phyloP scores from a whole-genome alignment of 768 basidiomycete genomes.

The Hygrocybe punicea region DNA sequence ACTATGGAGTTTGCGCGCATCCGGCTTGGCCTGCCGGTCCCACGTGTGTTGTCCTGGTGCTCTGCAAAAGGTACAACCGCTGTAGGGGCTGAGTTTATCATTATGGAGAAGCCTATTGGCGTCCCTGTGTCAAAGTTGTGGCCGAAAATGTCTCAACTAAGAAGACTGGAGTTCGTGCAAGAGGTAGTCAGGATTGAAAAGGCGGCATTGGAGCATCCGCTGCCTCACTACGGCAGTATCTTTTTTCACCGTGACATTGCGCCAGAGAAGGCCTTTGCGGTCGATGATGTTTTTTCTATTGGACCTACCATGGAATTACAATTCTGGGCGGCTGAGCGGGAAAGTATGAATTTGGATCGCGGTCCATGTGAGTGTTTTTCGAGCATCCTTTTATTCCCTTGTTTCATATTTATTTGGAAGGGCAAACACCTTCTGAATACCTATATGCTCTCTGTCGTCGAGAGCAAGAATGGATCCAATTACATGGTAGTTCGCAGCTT shows the following conservation, averaged over 20 bases:
- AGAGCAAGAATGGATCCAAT: slow-evolving; percentile 16
- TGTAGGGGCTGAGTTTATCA: slow-evolving; percentile 34
- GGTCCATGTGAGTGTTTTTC: slow-evolving; percentile 32
- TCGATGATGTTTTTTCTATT: no score
- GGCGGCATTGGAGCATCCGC: slow-evolving; percentile 16
- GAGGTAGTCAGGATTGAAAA: slow-evolving; percentile 21
- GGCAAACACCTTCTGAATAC: slow-evolving; percentile 17
- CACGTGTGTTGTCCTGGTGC: slow-evolving; percentile 31
- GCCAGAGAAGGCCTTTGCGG: no score
- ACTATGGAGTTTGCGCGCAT: slow-evolving; percentile 32
- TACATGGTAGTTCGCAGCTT: slow-evolving; percentile 15
- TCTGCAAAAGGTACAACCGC: slow-evolving; percentile 18
- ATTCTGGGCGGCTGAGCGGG: slow-evolving; percentile 30
- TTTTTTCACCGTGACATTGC: slow-evolving; percentile 32
- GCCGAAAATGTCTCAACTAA: slow-evolving; percentile 7
- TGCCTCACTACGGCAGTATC: slow-evolving; percentile 34
- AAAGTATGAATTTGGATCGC: slow-evolving; percentile 21
- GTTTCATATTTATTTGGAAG: slow-evolving; percentile 9
- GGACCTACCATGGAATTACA: slow-evolving; percentile 20
- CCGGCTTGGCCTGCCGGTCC: slow-evolving; percentile 26
- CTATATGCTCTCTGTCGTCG: slow-evolving; percentile 19
- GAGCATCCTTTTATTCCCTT: neutral
- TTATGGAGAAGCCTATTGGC: slow-evolving; percentile 32
- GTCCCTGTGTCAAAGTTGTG: slow-evolving; percentile 18
- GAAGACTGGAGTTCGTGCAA: slow-evolving; percentile 14